Evolutionary conservation across 371 early-diverging fungal genomes (phyloP).

Genomic region (Synchytrium microbalum): DNA sequence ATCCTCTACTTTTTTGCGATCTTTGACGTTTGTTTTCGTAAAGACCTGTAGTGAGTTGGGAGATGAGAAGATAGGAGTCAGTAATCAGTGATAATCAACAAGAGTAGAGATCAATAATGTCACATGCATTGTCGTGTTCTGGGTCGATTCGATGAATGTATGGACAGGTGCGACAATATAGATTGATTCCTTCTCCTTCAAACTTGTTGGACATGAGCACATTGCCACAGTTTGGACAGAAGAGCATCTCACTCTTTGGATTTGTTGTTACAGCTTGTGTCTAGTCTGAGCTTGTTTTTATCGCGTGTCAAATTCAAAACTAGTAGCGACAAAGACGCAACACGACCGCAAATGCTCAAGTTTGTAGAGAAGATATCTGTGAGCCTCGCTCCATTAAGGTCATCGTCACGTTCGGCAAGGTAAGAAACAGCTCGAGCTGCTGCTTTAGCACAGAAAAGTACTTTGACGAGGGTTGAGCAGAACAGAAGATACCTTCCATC

Average conservation of each 20-base stretch:
- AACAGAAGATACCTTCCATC: too few species aligned
- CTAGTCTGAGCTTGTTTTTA: background rate
- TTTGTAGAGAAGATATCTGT: background rate
- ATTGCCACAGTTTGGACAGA: constrained; percentile 6
- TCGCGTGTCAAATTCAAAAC: background rate
- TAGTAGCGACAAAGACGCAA: too few species aligned
- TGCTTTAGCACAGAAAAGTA: too few species aligned
- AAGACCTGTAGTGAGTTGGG: too few species aligned
- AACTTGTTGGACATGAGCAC: background rate
- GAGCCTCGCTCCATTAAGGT: too few species aligned
- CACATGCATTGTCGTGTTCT: background rate
- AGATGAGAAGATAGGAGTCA: background rate
- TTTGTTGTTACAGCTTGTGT: background rate
- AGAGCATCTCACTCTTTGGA: background rate
- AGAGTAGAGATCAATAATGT: background rate
- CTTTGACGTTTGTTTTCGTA: background rate
- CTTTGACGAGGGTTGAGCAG: too few species aligned
- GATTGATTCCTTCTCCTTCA: background rate
- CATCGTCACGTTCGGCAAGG: too few species aligned
- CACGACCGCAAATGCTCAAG: background rate
- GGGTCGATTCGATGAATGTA: background rate
- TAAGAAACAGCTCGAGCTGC: too few species aligned
- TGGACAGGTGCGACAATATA: background rate
- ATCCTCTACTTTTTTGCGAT: constrained; percentile 3
- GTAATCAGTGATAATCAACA: background rate